Percentiles rank a stretch among this genome's conserved stretches.
Evolutionary conservation across 441 rosid genomes (phyloP).

Genomic region (Croton laevigatus): DNA sequence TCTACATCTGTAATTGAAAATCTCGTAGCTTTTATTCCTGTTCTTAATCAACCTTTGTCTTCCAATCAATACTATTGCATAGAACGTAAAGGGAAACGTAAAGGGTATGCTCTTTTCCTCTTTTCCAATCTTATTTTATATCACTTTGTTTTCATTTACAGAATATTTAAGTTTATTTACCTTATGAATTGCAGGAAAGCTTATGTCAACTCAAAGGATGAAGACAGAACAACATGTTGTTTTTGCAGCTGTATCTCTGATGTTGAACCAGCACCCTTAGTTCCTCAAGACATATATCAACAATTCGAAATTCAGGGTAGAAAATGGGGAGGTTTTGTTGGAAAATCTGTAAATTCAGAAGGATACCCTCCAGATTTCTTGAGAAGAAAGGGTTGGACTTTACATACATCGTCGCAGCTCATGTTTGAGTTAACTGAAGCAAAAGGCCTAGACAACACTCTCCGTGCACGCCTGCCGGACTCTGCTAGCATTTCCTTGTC

Average conservation of each 20-base stretch:
- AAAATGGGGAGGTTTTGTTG: slow-evolving; percentile 23
- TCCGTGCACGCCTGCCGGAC: slow-evolving; percentile 39
- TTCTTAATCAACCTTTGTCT: slow-evolving; percentile 49
- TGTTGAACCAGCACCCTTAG: slow-evolving; percentile 32
- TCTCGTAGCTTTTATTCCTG: slow-evolving; percentile 45
- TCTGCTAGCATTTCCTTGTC: slow-evolving; percentile 26
- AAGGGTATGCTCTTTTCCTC: slow-evolving; percentile 36
- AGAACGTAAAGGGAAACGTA: slow-evolving; percentile 35
- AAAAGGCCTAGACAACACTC: slow-evolving; percentile 36
- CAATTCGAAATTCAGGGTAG: slow-evolving; percentile 37
- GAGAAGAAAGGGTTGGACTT: slow-evolving; percentile 45
- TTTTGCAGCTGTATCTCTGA: slow-evolving; percentile 33
- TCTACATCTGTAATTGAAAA: not conserved
- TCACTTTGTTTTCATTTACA: not conserved
- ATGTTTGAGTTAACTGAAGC: slow-evolving; percentile 46
- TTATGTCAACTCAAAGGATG: slow-evolving; percentile 42
- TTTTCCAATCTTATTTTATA: not conserved
- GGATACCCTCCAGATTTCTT: slow-evolving; percentile 57
- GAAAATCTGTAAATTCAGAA: slow-evolving; percentile 41
- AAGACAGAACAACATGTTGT: slow-evolving; percentile 47
- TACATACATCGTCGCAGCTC: slow-evolving; percentile 20
- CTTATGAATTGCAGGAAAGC: slow-evolving; percentile 35
- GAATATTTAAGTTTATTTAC: not conserved
- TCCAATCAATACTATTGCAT: slow-evolving; percentile 53
- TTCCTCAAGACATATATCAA: slow-evolving; percentile 42